Evolutionary conservation across 1,284 basidiomycete species (phyloP), one percentile per base, ranked within the genome.

Genomic region (Ganoderma multipileum): DNA sequence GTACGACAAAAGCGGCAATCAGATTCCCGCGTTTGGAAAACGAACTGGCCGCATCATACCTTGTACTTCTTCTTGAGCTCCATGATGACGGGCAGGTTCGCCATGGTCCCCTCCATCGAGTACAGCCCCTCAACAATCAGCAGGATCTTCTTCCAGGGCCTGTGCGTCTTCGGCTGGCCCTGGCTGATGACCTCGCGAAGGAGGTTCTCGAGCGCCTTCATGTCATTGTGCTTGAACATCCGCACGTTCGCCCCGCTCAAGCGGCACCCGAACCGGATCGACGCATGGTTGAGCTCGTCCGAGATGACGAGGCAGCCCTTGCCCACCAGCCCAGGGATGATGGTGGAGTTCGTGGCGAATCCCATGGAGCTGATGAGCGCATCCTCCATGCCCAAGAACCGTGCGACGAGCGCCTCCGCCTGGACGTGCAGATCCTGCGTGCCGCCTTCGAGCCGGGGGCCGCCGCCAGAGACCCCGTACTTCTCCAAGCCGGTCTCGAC

Each of bases 131-230:
- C 97, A 42, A 99, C 96, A 68, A 99, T 90, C 61, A 99, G 75
- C 59, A 99, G 78, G 73, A 99, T 99, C 86, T 98, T 99, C 86
- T 98, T 98, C 97, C 97, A 99, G 2, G 97, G 98, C 20, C 97
- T 83, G 79, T 99, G 98, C 0, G 96, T 99, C 82, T 96, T 93
- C 2, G 97, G 96, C 81, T 99, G 97, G 33, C 97, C 97, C 81
- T 99, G 97, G 74, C 93, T 95, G 82, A 99, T 98, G 58, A 91
- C 92, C 82, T 99, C 98, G 58, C 92, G 87, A 73, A 99, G 83
- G 11, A 99, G 79, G 7, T 83, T 80, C 81, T 99, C 97, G 68
- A 99, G 84, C 62, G 86, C 89, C 61, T 86, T 80, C 92, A 99
- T 95, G 80, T 98, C 90, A 79, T 99, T 99, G 81, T 99, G 98